A percentile compares a stretch with the other conserved stretches of the same genome.
These are phyloP conservation scores for Colletotrichum phormii DNA, from an alignment of 2,329 filamentous ascomycete species.

Conservation along the genomic window DNA sequence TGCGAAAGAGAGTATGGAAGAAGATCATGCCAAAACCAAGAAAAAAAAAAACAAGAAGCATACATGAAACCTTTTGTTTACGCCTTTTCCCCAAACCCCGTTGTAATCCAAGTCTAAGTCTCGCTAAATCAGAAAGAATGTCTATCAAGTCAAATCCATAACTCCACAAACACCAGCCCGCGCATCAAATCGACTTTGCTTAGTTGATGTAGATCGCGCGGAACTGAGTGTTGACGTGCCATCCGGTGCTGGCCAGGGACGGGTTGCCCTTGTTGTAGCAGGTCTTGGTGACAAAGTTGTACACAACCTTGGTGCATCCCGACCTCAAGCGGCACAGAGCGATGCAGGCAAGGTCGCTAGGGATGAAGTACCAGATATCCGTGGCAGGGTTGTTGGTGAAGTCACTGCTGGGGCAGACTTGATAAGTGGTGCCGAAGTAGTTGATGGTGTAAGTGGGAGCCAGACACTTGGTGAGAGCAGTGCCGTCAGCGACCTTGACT, in stretches of 20 bases:
- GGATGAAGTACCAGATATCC: conserved; percentile 16
- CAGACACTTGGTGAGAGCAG: conserved; percentile 12
- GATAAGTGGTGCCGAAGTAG: not conserved
- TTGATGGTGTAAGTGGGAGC: conserved; percentile 15
- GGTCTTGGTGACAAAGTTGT: conserved; percentile 13
- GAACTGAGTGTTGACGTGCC: conserved; percentile 23
- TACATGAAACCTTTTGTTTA: not conserved
- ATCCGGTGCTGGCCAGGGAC: conserved; percentile 6
- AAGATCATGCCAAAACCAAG: not conserved
- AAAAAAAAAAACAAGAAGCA: not conserved
- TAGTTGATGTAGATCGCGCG: conserved; percentile 18
- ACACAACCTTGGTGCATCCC: conserved; percentile 25
- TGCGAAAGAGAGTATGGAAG: not conserved
- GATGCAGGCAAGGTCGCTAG: conserved; percentile 7
- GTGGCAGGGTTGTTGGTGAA: conserved; percentile 21
- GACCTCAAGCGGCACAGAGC: not conserved
- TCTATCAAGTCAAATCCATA: not conserved
- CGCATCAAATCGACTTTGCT: not conserved
- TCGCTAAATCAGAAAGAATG: not conserved
- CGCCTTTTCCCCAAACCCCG: not conserved
- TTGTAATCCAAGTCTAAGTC: not conserved
- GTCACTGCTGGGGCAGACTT: conserved; percentile 25
- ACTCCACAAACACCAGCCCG: not conserved
- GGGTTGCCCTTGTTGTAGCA: conserved; percentile 31
- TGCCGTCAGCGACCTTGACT: conserved; percentile 9